Conservation (phyloP, 345 rosid genomes). For the Ricinus communis region DNA sequence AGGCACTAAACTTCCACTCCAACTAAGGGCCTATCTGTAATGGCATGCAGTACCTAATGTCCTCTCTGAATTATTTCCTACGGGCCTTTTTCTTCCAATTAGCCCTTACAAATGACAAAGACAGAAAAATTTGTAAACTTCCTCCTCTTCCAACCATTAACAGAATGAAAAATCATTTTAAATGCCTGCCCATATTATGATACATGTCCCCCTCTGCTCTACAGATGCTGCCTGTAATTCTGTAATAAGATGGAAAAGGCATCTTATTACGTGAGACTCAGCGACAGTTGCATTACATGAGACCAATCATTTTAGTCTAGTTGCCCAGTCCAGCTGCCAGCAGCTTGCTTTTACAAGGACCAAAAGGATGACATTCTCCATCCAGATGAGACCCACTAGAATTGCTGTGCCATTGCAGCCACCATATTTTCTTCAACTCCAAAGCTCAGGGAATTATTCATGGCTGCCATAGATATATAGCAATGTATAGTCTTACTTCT, state of each 20-base stretch:
- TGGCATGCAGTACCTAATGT: too few species aligned
- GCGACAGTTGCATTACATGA: background rate
- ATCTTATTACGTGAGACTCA: constrained; percentile 31
- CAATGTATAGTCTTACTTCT: constrained; percentile 40
- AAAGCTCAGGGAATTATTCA: constrained; percentile 75
- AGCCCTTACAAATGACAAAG: constrained; percentile 37
- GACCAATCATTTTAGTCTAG: constrained; percentile 44
- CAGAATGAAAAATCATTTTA: too few species aligned
- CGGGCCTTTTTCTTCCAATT: constrained; percentile 46
- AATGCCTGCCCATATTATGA: too few species aligned
- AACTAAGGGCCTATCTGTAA: too few species aligned
- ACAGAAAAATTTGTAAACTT: constrained; percentile 38
- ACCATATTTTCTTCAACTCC: constrained; percentile 73
- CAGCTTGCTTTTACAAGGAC: constrained; percentile 78
- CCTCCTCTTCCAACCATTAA: constrained; percentile 14
- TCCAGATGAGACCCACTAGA: constrained; percentile 91
- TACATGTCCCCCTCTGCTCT: constrained; percentile 92
- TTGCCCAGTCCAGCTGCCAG: constrained; percentile 86
- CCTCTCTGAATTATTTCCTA: too few species aligned
- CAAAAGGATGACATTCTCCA: constrained; percentile 57
- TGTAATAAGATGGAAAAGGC: constrained; percentile 20
- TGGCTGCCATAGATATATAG: background rate
- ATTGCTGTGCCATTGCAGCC: constrained; percentile 98
- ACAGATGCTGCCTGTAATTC: constrained; percentile 65
- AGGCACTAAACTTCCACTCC: too few species aligned